Conservation (phyloP, 2,329 filamentous ascomycete species). For the Trichoderma citrinoviride region DNA sequence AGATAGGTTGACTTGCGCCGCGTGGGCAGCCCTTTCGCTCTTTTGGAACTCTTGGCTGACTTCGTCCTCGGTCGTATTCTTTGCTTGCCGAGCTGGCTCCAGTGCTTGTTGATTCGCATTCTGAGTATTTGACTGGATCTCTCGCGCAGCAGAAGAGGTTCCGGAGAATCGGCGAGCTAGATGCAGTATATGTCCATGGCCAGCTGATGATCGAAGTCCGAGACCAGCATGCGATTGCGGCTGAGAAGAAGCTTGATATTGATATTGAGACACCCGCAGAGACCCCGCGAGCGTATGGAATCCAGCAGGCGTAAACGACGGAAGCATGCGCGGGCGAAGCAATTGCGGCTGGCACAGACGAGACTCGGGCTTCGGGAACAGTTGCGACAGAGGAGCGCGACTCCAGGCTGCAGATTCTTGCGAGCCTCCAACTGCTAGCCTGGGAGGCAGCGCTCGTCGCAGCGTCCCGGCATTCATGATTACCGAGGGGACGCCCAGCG, state of each 20-base stretch:
- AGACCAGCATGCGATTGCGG: not conserved
- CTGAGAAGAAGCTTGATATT: not conserved
- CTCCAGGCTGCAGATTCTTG: conserved; percentile 28
- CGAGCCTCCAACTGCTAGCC: conserved; percentile 38
- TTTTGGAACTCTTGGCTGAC: conserved; percentile 53
- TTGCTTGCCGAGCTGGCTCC: conserved; percentile 15
- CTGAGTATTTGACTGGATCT: conserved; percentile 33
- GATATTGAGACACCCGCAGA: not conserved
- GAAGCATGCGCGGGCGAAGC: not conserved
- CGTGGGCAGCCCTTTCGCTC: conserved; percentile 81
- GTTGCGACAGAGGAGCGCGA: conserved; percentile 27
- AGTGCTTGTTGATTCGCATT: conserved; percentile 36
- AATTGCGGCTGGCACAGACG: not conserved
- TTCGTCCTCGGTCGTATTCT: conserved; percentile 28
- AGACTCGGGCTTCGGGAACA: not conserved
- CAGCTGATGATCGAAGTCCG: conserved; percentile 3
- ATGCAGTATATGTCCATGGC: conserved; percentile 20
- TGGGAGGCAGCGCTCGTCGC: conserved; percentile 50
- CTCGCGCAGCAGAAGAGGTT: conserved; percentile 26
- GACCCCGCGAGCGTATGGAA: conserved; percentile 10
- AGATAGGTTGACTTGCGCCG: conserved; percentile 83
- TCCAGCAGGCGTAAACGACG: conserved; percentile 4
- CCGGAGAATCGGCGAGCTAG: conserved; percentile 36
- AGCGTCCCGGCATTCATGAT: conserved; percentile 50
- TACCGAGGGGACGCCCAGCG: conserved; percentile 30